Base-by-base conservation (phyloP, 352 stramenopile genomes). In the Globisporangium parvum region DNA sequence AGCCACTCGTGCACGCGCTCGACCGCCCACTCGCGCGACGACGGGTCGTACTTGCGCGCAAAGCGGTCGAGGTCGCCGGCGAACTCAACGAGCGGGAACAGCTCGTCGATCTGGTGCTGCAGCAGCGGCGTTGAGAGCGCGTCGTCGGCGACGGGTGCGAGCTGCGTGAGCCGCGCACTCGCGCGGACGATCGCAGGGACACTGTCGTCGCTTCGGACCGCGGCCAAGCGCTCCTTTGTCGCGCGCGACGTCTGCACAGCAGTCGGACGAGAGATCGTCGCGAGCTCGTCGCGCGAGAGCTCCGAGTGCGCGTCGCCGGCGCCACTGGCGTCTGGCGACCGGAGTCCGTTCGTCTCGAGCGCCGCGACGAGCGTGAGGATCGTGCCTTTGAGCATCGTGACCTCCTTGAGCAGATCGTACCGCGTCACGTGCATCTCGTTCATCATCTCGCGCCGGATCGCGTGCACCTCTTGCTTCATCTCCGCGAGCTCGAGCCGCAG, bases 371-470 rank as follows among this genome's bases (percentile, higher is more conserved):
- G 68, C 57, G 88, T 72, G 31, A 76, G 55, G 62, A 93, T 81
- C n/a, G 77, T 74, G 28, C 84, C 80, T 41, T 89, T 86, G 47
- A 94, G 79, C 70, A 92, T 67, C 45, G 79, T 71, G 21, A 94
- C 62, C 57, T 94, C 84, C 62, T 94, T 94, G 44, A 94, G 70
- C 51, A 94, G 65, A 54, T 94, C 84, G 71, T 94, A 94, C 18
- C 80, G 77, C 33, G 77, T 88, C 24, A 80, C 63, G 59, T 92
- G 84, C 56, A 94, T 70, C 66, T 92, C 84, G 51, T 91, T 88
- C 77, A 94, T 89, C 55, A 94, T 72, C 55, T 94, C 81, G 42
- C 79, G 75, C 14, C 75, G 75, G 46, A 92, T 86, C 23, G 66
- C 60, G 41, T 80, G 70, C 46, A 92, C 71, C 48, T 94, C 80